Evolutionary conservation across 1,284 basidiomycete genomes (phyloP), one percentile per base, ranked within the genome.

Genomic region (Somion occarium): DNA sequence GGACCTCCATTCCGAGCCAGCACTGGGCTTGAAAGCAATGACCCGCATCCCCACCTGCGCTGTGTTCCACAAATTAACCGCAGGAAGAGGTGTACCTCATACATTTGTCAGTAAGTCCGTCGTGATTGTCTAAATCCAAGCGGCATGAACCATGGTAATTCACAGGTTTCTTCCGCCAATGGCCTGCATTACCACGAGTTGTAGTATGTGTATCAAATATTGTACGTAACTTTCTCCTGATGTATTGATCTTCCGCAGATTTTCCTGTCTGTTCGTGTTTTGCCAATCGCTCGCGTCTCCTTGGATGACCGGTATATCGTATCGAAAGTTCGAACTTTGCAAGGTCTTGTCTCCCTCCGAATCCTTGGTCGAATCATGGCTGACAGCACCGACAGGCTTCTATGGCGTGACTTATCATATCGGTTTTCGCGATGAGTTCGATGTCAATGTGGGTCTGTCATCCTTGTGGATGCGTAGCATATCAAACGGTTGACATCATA

Each of bases 381-480:
- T 39, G 9, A 44, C 26, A 41, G 3, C 47, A n/a, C n/a, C 38
- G 20, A n/a, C 50, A 75, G 80, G 82, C 1, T 82, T 84, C 61
- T 85, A 84, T 48, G 78, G 76, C 18, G 78, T 78, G 1, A 79
- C 79, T 1, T 82, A 83, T 56, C 75, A 76, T 54, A 64, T 79
- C 26, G 84, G 83, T 1, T 88, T 82, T 69, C 70, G 82, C 24
- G 83, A 87, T 50, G 64, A 73, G 7, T 76, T 80, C 51, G 70
- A 78, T 52, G 71, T 81, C 30, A 62, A 76, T 65, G 63, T 62
- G 22, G 7, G 49, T n/a, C n/a, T 37, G 4, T 23, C 24, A 7
- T 43, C 3, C 18, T n/a, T 7, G 15, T 38, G 20, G 19, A 15
- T 51, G 38, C 24, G 44, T 1, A 13, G 23, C 15, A 13, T 55